Base-by-base conservation (phyloP, 2,329 filamentous ascomycete species). In the Thermothelomyces thermophilus region DNA sequence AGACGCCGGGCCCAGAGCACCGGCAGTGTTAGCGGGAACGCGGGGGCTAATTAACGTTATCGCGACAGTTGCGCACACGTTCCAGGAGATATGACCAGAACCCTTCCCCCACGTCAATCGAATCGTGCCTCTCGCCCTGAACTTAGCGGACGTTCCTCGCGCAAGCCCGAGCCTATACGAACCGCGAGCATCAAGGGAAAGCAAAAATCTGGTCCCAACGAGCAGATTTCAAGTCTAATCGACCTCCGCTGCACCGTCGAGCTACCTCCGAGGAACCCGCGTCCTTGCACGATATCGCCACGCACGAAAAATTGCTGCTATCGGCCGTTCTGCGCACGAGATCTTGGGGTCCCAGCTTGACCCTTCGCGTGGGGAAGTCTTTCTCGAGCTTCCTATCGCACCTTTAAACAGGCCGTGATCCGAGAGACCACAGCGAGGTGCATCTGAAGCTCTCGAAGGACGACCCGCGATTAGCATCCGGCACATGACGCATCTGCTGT, bases 381-480 rank as follows among this genome's bases (percentile, higher is more conserved):
- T 59, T 60, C 55, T 54, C 51, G 62, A 68, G 61, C 68, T 69
- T 68, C 64, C 59, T 59, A 56, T 61, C 63, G 74, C 76, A 75
- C 86, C 86, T 90, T 91, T 89, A 90, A 93, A 90, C 64, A 90
- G 65, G 89, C 89, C 86, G 89, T 90, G 84, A 77, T 84, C 84
- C 84, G 59, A 58, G 86, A 85, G 86, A 82, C 62, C 84, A 89
- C 83, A 87, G 88, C 87, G 85, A 94, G 89, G 88, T 84, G 85
- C 79, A 69, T 66, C 60, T 60, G 54, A 63, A 61, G 51, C 59
- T 57, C 44, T 28, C 62, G 57, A 60, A 56, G 56, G 55, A 48
- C 58, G 56, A 63, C 60, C 61, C 69, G 67, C 73, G 82, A 82
- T 82, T 93, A 36, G 30, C 47, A 48, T 54, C 36, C 56, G 50